Base-by-base conservation (phyloP, 108 stramenopile genomes). In the Phaeodactylum tricornutum region DNA sequence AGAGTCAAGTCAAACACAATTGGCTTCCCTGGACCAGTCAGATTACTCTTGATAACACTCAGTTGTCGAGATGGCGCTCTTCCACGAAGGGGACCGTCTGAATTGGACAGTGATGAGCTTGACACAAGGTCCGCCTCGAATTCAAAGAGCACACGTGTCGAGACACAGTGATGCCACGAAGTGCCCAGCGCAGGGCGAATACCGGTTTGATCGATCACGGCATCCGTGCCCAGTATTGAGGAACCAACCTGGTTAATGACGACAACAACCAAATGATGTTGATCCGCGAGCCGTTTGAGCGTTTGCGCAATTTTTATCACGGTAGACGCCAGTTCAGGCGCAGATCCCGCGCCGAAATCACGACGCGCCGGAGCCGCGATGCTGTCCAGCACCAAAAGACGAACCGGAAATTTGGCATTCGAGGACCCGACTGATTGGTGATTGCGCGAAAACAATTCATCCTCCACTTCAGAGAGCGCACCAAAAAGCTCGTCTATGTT, bases 111-210 rank as follows among this genome's bases (percentile, higher is more conserved):
- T n/a, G n/a, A n/a, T n/a, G n/a, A n/a, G n/a, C n/a, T n/a, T n/a
- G n/a, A n/a, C n/a, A n/a, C n/a, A n/a, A n/a, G n/a, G n/a, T n/a
- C n/a, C n/a, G n/a, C n/a, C n/a, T n/a, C n/a, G n/a, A n/a, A n/a
- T n/a, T n/a, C n/a, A n/a, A 58, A 57, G 21, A 61, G 78, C 41
- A 91, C 55, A 25, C 84, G 58, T 16, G 84, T 86, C 2, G 88
- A 74, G 2, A 86, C 75, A 47, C 88, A 91, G 53, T 91, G 80
- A 61, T 86, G 79, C 88, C 88, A 91, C 15, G 76, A 73, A 16
- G 77, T 83, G 7, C 88, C 88, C 31, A 91, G 49, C 21, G 84
- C 80, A 6, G 84, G 79, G 14, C 62, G 66, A 28, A 77, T 75
- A n/a, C n/a, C n/a, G n/a, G n/a, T n/a, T n/a, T n/a, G n/a, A n/a